Evolutionary conservation across 2,329 filamentous ascomycete species (phyloP), one percentile per base, ranked within the genome.

Genomic region (Cercospora citrullina): DNA sequence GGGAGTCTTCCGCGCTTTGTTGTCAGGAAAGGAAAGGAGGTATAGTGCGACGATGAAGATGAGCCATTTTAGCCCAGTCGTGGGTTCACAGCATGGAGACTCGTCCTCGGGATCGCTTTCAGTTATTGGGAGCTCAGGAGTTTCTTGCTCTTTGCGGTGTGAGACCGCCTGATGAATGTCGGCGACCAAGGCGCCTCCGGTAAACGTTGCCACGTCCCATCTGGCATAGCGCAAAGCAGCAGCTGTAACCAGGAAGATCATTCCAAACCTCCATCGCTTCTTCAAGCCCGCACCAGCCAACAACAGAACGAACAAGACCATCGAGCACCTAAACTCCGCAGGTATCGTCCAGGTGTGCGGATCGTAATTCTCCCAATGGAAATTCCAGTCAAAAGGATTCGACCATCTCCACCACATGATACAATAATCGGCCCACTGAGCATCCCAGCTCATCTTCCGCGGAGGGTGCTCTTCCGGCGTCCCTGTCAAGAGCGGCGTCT

Each of bases 151-250:
- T 42, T 60, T 39, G 21, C 21, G 60, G 26, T 60, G 26, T 2
- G 33, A 30, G n/a, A 57, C 53, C 1, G 60, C 45, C 7, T 57
- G 67, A 33, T 69, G 67, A 5, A 69, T 36, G 21, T 67, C 53
- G 33, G 69, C 69, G 12, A 71, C 67, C 8, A 71, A 48, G 36
- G 69, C 61, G 26, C 69, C 69, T 12, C 64, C 69, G 5, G 55
- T 71, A 31, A 71, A 71, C 4, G 67, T 67, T 9, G 69, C 64
- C 9, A 71, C 57, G 5, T 71, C 66, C 69, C 69, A 71, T 58
- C 64, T 42, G 16, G 26, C 39, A 12, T 58, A 57, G 8, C 10
- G 31, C 26, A 68, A 55, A 30, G 36, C 33, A 58, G 66, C 66
- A 4, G n/a, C 6, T 12, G 63, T 64, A 6, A 65, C 66, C 10